Evolutionary conservation across 2,329 filamentous ascomycete genomes (phyloP), one percentile per base, ranked within the genome.

Genomic region (Phoma sp.): DNA sequence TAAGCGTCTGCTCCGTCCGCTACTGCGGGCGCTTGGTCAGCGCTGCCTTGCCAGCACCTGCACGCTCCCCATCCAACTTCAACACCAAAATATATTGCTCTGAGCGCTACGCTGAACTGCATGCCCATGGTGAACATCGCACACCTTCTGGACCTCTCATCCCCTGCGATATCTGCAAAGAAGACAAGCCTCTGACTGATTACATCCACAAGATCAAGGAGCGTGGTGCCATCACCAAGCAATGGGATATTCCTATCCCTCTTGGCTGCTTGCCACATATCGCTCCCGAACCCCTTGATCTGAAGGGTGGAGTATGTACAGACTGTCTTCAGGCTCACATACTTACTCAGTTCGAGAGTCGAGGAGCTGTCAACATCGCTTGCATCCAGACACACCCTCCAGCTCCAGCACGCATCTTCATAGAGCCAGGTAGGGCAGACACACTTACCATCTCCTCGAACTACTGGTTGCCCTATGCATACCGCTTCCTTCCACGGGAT

Each of bases 251-350:
- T 13, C 12, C 24, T 12, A 19, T 33, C 17, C 39, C 48, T 43
- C 10, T 6, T 43, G 47, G 25, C 39, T 51, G 48, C 15, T 33
- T 51, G n/a, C 39, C 7, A 32, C 48, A 51, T 27, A 27, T 51
- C 2, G 48, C 48, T 13, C 32, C 37, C 2, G 36, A 49, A 15
- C 39, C 38, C 13, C 19, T 38, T 12, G 15, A 37, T n/a, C 17
- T 25, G 10, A 13, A 44, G 29, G 21, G 25, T 13, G 48, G 32
- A 6, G 13, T 19, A 21, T 49, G 48, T 21, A 31, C 25, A 19
- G 32, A 44, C 17, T 51, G 48, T n/a, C 19, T 51, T 8, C 32
- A 17, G 21, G 13, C 48, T 21, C 48, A 51, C 15, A 38, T 51
- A 17, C 17, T 21, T 8, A 44, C 40, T n/a, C 48, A 44, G 19